Conservation (phyloP, 2,329 filamentous ascomycete genomes). For the Blastomyces parvus region DNA sequence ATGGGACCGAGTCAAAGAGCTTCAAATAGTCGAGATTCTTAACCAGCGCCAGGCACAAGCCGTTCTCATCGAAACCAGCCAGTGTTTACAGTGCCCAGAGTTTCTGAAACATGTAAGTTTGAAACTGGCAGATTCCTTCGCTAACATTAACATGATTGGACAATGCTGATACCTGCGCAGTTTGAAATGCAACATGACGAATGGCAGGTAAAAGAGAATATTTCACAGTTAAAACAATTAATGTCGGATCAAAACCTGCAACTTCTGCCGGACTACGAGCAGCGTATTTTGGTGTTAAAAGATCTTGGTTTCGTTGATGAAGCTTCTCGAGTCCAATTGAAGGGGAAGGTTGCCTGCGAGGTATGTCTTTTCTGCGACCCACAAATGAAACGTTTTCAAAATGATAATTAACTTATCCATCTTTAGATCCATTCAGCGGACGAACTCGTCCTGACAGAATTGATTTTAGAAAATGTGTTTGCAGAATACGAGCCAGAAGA, state of each 20-base stretch:
- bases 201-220: slow-evolving; percentile 92
- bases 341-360: slow-evolving; percentile 97
- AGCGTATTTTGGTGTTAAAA: slow-evolving; percentile 82
- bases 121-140: background rate
- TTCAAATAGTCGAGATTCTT: slow-evolving; percentile 70
- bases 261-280: slow-evolving; percentile 90
- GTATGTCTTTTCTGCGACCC: slow-evolving; percentile 26
- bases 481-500: slow-evolving; percentile 93
- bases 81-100: slow-evolving; percentile 59
- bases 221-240: slow-evolving; percentile 71
- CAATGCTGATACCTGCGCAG: slow-evolving; percentile 36
- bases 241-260: slow-evolving; percentile 96
- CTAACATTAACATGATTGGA: slow-evolving; percentile 1
- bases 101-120: slow-evolving; percentile 81
- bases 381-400: background rate
- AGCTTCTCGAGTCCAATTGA: slow-evolving; percentile 78
- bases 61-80: slow-evolving; percentile 52
- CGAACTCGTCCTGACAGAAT: slow-evolving; percentile 88
- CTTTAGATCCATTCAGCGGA: slow-evolving; percentile 78
- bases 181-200: slow-evolving; percentile 95
- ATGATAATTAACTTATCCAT: background rate
- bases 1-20: slow-evolving; percentile 69
- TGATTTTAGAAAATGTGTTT: slow-evolving; percentile 92
- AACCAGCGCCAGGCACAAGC: slow-evolving; percentile 59
- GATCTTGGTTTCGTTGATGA: slow-evolving; percentile 89